These are phyloP conservation scores for Spongispora temasekensis DNA, from an alignment of 1,284 basidiomycete genomes.

Conservation along the genomic window DNA sequence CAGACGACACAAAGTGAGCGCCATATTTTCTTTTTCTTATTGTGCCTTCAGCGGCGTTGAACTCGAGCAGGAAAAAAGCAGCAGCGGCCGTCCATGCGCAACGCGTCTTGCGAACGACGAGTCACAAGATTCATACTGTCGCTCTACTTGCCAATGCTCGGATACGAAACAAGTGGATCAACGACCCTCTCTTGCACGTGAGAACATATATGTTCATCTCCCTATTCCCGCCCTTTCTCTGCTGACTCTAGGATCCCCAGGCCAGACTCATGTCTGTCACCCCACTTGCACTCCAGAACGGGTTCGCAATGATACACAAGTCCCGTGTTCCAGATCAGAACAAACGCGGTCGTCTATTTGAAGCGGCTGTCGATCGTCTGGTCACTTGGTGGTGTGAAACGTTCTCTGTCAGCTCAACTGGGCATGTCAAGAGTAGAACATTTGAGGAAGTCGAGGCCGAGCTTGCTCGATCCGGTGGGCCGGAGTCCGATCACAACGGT, in stretches of 20 bases:
- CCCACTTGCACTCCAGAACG: slow-evolving; percentile 76
- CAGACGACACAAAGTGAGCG: slow-evolving; percentile 36
- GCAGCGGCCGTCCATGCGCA: slow-evolving; percentile 55
- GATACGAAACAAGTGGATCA: slow-evolving; percentile 84
- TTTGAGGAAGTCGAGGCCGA: slow-evolving; percentile 68
- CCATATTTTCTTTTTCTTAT: neutral
- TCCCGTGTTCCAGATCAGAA: slow-evolving; percentile 79
- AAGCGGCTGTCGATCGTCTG: slow-evolving; percentile 73
- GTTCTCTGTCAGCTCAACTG: slow-evolving; percentile 63
- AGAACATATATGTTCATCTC: neutral
- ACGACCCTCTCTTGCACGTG: slow-evolving; percentile 83
- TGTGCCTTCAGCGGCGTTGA: slow-evolving; percentile 6
- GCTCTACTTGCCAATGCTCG: slow-evolving; percentile 75
- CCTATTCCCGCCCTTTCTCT: slow-evolving; percentile 25
- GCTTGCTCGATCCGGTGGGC: slow-evolving; percentile 35
- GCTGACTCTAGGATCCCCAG: slow-evolving; percentile 40
- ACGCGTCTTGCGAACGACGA: slow-evolving; percentile 71
- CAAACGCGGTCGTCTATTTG: slow-evolving; percentile 83
- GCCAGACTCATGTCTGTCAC: slow-evolving; percentile 85
- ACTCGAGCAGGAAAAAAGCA: slow-evolving; percentile 45
- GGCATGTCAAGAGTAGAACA: slow-evolving; percentile 72
- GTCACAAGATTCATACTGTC: slow-evolving; percentile 87
- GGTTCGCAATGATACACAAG: slow-evolving; percentile 79
- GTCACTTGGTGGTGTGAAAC: slow-evolving; percentile 80
- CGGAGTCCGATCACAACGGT: slow-evolving; percentile 54